Base-by-base conservation (phyloP, 441 rosid genomes). In the Sinapis alba region DNA sequence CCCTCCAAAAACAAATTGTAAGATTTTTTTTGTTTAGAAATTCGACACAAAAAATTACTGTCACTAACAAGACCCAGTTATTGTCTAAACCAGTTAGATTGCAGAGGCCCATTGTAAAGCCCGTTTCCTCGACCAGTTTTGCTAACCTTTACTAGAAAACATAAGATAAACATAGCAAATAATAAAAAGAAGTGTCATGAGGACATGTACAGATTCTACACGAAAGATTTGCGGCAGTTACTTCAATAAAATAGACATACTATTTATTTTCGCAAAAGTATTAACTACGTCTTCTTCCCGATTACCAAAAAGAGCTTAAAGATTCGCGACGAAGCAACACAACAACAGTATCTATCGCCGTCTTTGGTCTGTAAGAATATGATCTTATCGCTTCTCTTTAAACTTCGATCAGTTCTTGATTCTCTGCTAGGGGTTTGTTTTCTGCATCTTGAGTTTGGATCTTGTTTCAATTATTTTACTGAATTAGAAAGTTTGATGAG, bases 191-290 rank as follows among this genome's bases (percentile, higher is more conserved):
- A 51, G 34, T n/a, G 19, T 53, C 57, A 73, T 59, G 47, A 32
- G 7, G 61, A 32, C 68, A 74, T 65, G 36, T 38, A 43, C 65
- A 74, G 57, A 36, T 72, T 73, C 65, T 74, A 57, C 60, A 20
- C 30, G 18, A 45, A 74, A 66, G 62, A 73, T 74, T 68, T 75
- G 73, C 68, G 63, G 73, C 62, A 67, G 73, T 68, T 66, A 59
- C 66, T 58, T 59, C 50, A 59, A 66, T 59, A 58, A 58, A 58
- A 50, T 27, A 58, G 12, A 58, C 9, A 57, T 62, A 50, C 56
- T 18, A 18, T 38, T 38, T 24, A 12, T 73, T 65, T 18, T 16
- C 26, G 9, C 51, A 45, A 57, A 57, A n/a, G 19, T 41, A 21
- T 45, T 32, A 74, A 50, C 56, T 50, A 50, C 56, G 56, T 50